Conservation (phyloP, 2,329 filamentous ascomycete species). For the Cyphellophora europaea region DNA sequence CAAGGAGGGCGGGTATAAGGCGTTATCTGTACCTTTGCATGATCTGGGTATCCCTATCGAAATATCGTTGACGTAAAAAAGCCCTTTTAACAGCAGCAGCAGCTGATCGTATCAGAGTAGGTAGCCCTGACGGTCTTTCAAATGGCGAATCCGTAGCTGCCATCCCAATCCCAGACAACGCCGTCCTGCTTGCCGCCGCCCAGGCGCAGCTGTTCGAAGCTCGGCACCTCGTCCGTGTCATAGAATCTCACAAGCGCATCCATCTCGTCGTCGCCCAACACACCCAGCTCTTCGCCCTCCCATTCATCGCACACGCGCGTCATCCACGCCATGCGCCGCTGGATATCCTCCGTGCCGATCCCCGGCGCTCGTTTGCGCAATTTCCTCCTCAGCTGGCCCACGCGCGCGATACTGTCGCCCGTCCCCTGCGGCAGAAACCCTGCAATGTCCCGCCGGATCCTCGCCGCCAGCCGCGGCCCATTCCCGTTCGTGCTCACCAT, state of each 20-base stretch:
- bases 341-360: constrained; percentile 21
- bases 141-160: constrained; percentile 15
- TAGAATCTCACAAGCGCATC: constrained; percentile 72
- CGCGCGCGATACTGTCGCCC: constrained; percentile 74
- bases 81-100: too few species aligned
- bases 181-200: constrained; percentile 5
- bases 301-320: constrained; percentile 81
- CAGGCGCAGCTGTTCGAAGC: constrained; percentile 26
- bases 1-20: too few species aligned
- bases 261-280: constrained; percentile 77
- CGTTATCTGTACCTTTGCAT: too few species aligned
- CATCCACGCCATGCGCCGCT: constrained; percentile 55
- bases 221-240: constrained; percentile 28
- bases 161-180: constrained; percentile 19
- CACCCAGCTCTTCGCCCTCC: constrained; percentile 73
- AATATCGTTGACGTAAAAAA: too few species aligned
- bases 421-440: constrained; percentile 64
- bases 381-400: constrained; percentile 71
- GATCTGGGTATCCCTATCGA: too few species aligned
- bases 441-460: constrained; percentile 76
- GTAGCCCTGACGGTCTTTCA: too few species aligned
- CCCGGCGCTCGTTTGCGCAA: constrained; percentile 67
- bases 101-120: too few species aligned
- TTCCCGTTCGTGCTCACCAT: constrained; percentile 99
- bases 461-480: constrained; percentile 80